Evolutionary conservation across 108 stramenopile genomes (phyloP), one percentile per base, ranked within the genome.

Genomic region (Discostella stelligeroides): DNA sequence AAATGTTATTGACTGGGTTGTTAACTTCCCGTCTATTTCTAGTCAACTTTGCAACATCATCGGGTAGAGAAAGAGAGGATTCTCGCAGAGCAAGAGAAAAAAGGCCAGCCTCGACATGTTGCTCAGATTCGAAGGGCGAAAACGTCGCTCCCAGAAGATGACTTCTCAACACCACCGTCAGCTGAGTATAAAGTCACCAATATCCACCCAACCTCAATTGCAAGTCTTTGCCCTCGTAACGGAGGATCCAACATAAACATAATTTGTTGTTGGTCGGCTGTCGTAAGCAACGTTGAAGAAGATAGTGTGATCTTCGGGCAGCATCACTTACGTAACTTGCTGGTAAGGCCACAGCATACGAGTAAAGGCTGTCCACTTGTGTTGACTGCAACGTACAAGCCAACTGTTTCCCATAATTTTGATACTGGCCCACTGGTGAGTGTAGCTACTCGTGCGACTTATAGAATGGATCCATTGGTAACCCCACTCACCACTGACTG

Each of bases 81-180:
- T 7, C 57, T 70, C 47, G 72, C 82, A 10, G 75, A 77, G 30
- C 74, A 81, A 27, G 93, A 91, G 28, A 72, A 84, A 29, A 77
- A 85, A 42, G 82, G 76, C 13, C 77, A 84, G 45, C 92, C 93
- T 1, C 75, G 89, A 63, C 86, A 87, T 34, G 88, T 94, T 42
- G 63, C 87, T 38, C 89, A 89, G 61, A 94, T 94, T 83, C 90
- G 93, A 13, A 75, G 90, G 39, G 88, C 85, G 0, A 87, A 84
- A 37, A 82, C 79, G 45, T 48, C 66, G 0, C 42, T 80, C 37
- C 58, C 70, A 13, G 47, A 28, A n/a, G 42, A 60, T 43, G 76
- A 70, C 30, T 43, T 54, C 12, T 45, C 57, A 28, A 14, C 39
- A 25, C 68, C 62, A 21, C 27, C 48, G 24, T 48, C 63, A 45